Percentiles rank a stretch among this genome's conserved stretches.
Conservation (phyloP, 345 rosid genomes). For the Lepidium sativum region DNA sequence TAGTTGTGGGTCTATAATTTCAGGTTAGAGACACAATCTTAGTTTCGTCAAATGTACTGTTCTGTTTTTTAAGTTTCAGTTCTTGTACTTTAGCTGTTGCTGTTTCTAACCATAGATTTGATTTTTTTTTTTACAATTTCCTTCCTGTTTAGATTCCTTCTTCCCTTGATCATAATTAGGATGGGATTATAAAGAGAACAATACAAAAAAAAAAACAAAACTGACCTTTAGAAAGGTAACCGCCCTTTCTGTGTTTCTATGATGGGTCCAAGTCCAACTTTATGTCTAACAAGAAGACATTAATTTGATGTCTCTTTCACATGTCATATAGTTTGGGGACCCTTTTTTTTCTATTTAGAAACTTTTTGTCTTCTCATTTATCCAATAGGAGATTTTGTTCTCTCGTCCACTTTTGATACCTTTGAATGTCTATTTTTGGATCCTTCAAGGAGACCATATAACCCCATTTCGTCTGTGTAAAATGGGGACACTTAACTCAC, state of each 20-base stretch:
- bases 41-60: constrained; percentile 33
- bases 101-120: constrained; percentile 17
- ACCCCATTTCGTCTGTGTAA: constrained; percentile 9
- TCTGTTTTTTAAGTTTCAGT: neutral
- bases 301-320: constrained; percentile 32
- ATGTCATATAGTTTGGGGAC: constrained; percentile 24
- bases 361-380: constrained; percentile 28
- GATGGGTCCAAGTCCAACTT: constrained; percentile 37
- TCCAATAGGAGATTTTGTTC: constrained; percentile 19
- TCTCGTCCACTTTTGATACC: constrained; percentile 18
- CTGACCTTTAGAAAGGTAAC: constrained; percentile 29
- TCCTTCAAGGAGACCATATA: constrained; percentile 20
- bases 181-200: neutral
- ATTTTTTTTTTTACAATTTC: neutral
- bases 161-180: neutral
- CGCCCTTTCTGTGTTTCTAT: constrained; percentile 24
- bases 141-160: neutral
- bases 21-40: constrained; percentile 35
- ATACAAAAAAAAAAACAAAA: neutral
- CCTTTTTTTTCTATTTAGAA: constrained; percentile 8
- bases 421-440: constrained; percentile 45
- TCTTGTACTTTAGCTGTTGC: constrained; percentile 17
- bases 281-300: constrained; percentile 30
- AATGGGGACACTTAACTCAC: constrained; percentile 1
- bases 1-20: constrained; percentile 14